Conservation (phyloP, 2,329 filamentous ascomycete genomes). For the Arthroderma sp. region DNA sequence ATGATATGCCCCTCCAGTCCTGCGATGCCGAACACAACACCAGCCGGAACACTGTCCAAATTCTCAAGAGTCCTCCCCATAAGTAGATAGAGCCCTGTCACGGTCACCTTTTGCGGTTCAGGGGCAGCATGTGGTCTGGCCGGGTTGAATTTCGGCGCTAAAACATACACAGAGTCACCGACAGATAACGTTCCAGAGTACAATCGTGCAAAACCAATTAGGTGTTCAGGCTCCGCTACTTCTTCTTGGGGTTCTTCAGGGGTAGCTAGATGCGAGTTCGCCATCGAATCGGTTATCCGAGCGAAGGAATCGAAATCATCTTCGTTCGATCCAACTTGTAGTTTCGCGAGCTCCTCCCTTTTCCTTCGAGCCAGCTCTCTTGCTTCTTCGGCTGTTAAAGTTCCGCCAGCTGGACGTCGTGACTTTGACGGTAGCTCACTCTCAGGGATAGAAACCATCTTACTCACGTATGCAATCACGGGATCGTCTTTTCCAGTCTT, state of each 20-base stretch:
- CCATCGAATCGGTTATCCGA: constrained; percentile 49
- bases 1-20: constrained; percentile 87
- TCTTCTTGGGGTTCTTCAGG: constrained; percentile 46
- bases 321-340: constrained; percentile 48
- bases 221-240: constrained; percentile 62
- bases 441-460: constrained; percentile 91
- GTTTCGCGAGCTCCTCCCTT: constrained; percentile 71
- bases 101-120: constrained; percentile 65
- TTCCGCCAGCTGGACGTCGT: constrained; percentile 47
- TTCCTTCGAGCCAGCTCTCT: constrained; percentile 77
- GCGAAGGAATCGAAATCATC: constrained; percentile 37
- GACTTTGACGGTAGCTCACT: constrained; percentile 77
- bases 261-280: constrained; percentile 33
- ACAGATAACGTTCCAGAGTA: constrained; percentile 85
- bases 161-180: constrained; percentile 79
- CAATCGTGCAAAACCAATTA: constrained; percentile 87
- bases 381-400: constrained; percentile 78
- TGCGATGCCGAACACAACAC: constrained; percentile 88
- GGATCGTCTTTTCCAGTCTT: constrained; percentile 58
- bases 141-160: constrained; percentile 87
- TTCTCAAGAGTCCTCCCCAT: constrained; percentile 86
- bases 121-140: constrained; percentile 58
- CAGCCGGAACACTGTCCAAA: constrained; percentile 73
- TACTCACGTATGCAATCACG: constrained; percentile 89
- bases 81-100: constrained; percentile 82